A percentile compares a stretch with the other conserved stretches of the same genome.
These are phyloP conservation scores for Globisporangium yorkense DNA, from an alignment of 352 stramenopile species.

Conservation along the genomic window DNA sequence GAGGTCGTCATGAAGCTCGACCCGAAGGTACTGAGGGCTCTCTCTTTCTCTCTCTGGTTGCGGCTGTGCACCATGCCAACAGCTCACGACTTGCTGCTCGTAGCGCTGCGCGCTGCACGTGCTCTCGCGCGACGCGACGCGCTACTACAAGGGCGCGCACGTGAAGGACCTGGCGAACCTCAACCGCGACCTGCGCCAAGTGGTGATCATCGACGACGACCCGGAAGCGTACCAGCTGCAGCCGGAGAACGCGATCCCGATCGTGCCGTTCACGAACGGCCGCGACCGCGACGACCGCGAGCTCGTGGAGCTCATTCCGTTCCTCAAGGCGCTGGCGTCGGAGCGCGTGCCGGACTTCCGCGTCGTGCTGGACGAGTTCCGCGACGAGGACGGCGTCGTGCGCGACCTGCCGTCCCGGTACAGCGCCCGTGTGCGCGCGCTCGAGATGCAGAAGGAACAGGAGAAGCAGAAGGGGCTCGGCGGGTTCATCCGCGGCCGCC, in stretches of 20 bases:
- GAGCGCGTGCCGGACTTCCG: slow-evolving; percentile 76
- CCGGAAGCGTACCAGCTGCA: slow-evolving; percentile 76
- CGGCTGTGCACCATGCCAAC: background rate
- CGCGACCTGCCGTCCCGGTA: slow-evolving; percentile 77
- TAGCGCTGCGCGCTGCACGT: slow-evolving; percentile 76
- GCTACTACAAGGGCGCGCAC: slow-evolving; percentile 76
- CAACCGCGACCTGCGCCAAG: slow-evolving; percentile 75
- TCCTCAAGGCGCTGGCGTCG: slow-evolving; percentile 75
- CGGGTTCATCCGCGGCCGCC: slow-evolving; percentile 70
- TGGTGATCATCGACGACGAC: slow-evolving; percentile 84
- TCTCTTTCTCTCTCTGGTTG: background rate
- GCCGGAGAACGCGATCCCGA: slow-evolving; percentile 77
- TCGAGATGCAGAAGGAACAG: slow-evolving; percentile 81
- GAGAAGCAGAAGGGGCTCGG: slow-evolving; percentile 79
- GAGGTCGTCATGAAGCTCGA: slow-evolving; percentile 79
- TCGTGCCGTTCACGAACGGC: slow-evolving; percentile 75
- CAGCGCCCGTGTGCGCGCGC: slow-evolving; percentile 58
- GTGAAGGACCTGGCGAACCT: slow-evolving; percentile 80
- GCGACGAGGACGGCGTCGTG: slow-evolving; percentile 75
- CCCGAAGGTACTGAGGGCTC: slow-evolving; percentile 36
- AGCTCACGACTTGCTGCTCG: background rate
- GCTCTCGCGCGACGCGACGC: slow-evolving; percentile 74
- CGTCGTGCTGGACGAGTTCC: slow-evolving; percentile 69
- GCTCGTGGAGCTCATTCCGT: slow-evolving; percentile 79
- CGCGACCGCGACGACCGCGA: slow-evolving; percentile 75